Base-by-base conservation (phyloP, 805 yeast genomes). In the Trichomonascus vanleenenianus region DNA sequence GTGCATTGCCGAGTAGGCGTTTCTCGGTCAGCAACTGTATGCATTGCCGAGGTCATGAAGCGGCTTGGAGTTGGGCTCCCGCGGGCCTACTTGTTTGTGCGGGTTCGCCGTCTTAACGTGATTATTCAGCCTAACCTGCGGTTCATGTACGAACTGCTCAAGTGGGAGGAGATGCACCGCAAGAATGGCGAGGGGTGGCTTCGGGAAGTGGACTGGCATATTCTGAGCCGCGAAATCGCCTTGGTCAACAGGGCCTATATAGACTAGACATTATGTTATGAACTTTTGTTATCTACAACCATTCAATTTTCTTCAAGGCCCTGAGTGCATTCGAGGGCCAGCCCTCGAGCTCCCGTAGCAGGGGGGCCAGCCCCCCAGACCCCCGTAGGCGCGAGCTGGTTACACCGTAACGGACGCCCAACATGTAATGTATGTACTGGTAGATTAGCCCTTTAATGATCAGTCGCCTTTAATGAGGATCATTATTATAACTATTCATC, bases 1-100 rank as follows among this genome's bases (percentile, higher is more conserved):
- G 89, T 91, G 9, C 97, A 91, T 62, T 91, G 97, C 57, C 84
- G 95, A 58, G 97, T 87, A 40, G 97, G 97, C 0, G 97, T 91
- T 2, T 85, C 96, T 0, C 70, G 97, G 45, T 85, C 95, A 2
- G 97, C 97, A 0, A 86, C 97, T 0, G 94, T 91, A 9, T 91
- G 94, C 55, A 91, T 91, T 53, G 96, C 96, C 1, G 97, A 88
- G 59, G 91, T 86, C 33, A 89, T 91, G 96, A 76, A 78, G 53
- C 66, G 95, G 35, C 64, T 84, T 44, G 65, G 75, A 12, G 67
- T 86, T 44, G 76, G 78, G 37, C 66, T 91, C 25, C 80, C 93
- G 2, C 70, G 81, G 30, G 96, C 97, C 0, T 91, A 89, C 57
- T 64, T 89, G 37, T 87, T 72, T 64, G 96, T 88, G n/a, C 72